A percentile compares a stretch with the other conserved stretches of the same genome.
These are phyloP conservation scores for Neoarthrinium moseri DNA, from an alignment of 2,329 filamentous ascomycete species.

Conservation along the genomic window DNA sequence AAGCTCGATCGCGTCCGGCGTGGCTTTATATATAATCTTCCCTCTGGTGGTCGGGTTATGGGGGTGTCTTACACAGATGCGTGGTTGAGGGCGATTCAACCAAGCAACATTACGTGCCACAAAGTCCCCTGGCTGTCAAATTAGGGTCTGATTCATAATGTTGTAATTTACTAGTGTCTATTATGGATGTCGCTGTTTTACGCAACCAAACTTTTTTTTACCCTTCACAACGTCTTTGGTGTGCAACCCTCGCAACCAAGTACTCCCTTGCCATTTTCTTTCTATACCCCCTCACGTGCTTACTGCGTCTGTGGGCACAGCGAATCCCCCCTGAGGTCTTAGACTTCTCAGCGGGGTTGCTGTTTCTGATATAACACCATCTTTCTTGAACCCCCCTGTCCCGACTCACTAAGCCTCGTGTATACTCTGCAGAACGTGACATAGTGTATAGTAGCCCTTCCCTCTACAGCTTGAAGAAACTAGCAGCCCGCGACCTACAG, in stretches of 20 bases:
- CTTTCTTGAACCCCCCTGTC: no score
- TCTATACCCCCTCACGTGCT: no score
- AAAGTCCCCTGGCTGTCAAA: conserved; percentile 20
- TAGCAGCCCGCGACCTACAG: no score
- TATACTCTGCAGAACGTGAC: no score
- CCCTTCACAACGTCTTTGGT: not conserved
- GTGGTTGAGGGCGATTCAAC: conserved; percentile 10
- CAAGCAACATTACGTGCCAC: conserved; percentile 20
- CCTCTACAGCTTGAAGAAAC: no score
- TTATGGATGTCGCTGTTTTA: conserved; percentile 16
- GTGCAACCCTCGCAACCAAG: not conserved
- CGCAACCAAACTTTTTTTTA: not conserved
- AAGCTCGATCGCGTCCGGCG: not conserved
- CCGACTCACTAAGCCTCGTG: no score
- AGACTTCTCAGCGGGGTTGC: no score
- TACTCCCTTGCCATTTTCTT: no score
- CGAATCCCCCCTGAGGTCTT: no score
- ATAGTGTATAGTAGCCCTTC: no score
- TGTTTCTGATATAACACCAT: no score
- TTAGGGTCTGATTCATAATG: conserved; percentile 40
- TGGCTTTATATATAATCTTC: conserved; percentile 5
- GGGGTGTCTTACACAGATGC: conserved; percentile 9
- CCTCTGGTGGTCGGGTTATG: conserved; percentile 5
- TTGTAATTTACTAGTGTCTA: conserved; percentile 46
- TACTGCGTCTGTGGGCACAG: no score